A percentile compares a stretch with the other conserved stretches of the same genome.
These are phyloP conservation scores for Suillus subaureus DNA, from an alignment of 768 basidiomycete genomes.

Conservation along the genomic window DNA sequence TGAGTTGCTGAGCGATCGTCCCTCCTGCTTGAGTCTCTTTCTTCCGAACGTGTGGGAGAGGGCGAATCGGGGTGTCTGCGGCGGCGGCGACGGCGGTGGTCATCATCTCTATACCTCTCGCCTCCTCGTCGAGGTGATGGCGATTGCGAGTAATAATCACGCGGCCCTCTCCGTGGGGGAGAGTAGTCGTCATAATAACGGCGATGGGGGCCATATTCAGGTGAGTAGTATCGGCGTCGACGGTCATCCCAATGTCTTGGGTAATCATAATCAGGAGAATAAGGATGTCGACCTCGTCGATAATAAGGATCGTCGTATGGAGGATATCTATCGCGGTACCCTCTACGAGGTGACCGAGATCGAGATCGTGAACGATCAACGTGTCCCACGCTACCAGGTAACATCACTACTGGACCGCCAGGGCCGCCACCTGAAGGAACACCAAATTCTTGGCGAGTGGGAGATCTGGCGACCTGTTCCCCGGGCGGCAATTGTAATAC, in stretches of 20 bases:
- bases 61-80: background rate
- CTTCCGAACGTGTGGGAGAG: background rate
- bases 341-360: slow-evolving; percentile 24
- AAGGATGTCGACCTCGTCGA: slow-evolving; percentile 12
- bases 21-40: background rate
- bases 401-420: slow-evolving; percentile 7
- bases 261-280: slow-evolving; percentile 5
- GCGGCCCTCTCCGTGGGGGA: slow-evolving; percentile 13
- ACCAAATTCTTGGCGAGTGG: slow-evolving; percentile 25
- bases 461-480: too few relatives aligned
- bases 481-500: background rate
- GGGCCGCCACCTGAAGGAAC: slow-evolving; percentile 12
- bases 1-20: background rate
- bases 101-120: background rate
- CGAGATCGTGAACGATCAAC: slow-evolving; percentile 8
- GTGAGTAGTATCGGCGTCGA: slow-evolving; percentile 16
- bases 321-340: slow-evolving; percentile 4
- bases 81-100: background rate
- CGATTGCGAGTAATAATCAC: slow-evolving; percentile 3
- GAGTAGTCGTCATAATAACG: slow-evolving; percentile 9
- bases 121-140: background rate
- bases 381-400: slow-evolving; percentile 14
- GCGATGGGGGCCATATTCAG: slow-evolving; percentile 14
- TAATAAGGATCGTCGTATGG: slow-evolving; percentile 8
- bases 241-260: background rate